Base-by-base conservation (phyloP, 306 rosid genomes). In the Notholithocarpus densiflorus region DNA sequence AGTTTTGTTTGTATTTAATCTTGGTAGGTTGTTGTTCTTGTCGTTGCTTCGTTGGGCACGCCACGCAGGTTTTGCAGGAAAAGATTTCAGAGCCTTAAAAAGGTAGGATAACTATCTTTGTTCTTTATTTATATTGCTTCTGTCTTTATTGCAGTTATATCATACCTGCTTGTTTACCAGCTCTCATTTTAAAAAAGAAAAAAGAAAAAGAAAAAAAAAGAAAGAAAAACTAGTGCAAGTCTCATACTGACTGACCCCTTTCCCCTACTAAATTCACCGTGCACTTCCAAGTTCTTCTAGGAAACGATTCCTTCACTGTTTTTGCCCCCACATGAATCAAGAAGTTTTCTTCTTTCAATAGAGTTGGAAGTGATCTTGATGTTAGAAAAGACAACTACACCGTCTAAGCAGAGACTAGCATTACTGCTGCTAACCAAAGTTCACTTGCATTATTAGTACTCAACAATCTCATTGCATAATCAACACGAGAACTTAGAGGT, bases 21-120 rank as follows among this genome's bases (percentile, higher is more conserved):
- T 29, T 80, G 82, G 83, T 82, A 82, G 86, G 86, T 79, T 84
- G 84, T 81, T 81, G 85, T 71, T 87, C 82, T 82, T 77, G 88
- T 87, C 86, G 75, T 86, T 79, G 83, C 85, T 82, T 84, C 77
- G 77, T 74, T 82, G 75, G 82, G 82, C 82, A 82, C 80, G 77
- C 84, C 68, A 71, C 78, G 86, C 86, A 79, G 82, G 74, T 83
- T 78, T 72, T 76, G 64, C 84, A 75, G 84, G 73, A 68, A 68
- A 70, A 19, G 60, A 8, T 78, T 79, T 15, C 74, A 70, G 66
- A 40, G 68, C 66, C 37, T 37, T 40, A 74, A 69, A 76, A 56
- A 77, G 80, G 77, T 77, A 73, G 23, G 57, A 68, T 45, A 53
- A 70, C 71, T 75, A 64, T 55, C 40, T 62, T 60, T 8, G 14